Evolutionary conservation across 1,284 basidiomycete genomes (phyloP), one percentile per base, ranked within the genome.

Genomic region (Leccinum cinnamomeum): DNA sequence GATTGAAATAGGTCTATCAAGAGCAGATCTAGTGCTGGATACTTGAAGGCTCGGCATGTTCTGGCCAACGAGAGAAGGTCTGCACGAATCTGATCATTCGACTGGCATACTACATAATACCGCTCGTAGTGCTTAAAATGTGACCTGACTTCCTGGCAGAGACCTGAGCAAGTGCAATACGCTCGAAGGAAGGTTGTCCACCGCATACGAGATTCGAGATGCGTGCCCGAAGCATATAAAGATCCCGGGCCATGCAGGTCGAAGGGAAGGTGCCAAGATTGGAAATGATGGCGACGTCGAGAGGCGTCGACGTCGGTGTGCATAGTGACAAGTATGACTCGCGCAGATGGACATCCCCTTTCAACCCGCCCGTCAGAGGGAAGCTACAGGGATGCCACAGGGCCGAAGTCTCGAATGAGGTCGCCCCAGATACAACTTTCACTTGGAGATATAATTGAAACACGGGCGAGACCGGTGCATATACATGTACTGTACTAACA

Each of bases 161-260:
- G 72, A 76, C 44, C 35, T 73, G 18, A 53, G 63, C 39, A 60
- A 58, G 39, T 64, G 68, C 14, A 53, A 18, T 25, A 74, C 73
- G 11, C 65, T 60, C 11, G 64, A 65, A 55, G 71, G 65, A 30
- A 67, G 61, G 14, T 30, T 59, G 41, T 56, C 62, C 1, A 63
- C 68, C 23, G 75, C 75, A 3, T 8, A 51, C 44, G 64, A 76
- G 53, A 63, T 74, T 54, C 65, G 67, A 50, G 68, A 75, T 58
- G 75, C 72, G 1, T 76, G 75, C 28, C 28, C 28, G 28, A 28
- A 28, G 28, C 28, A 28, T 28, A 28, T 28, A 28, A 28, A 28
- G 28, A 28, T 28, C 28, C 28, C 28, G 7, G 28, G 2, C 28
- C 28, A 28, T 28, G 28, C 18, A 46, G 10, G 18, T 7, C 10